A percentile compares a stretch with the other conserved stretches of the same genome.
phyloP scores from a whole-genome alignment of 1,284 basidiomycete species.

The Pulveroboletus ridleyi region DNA sequence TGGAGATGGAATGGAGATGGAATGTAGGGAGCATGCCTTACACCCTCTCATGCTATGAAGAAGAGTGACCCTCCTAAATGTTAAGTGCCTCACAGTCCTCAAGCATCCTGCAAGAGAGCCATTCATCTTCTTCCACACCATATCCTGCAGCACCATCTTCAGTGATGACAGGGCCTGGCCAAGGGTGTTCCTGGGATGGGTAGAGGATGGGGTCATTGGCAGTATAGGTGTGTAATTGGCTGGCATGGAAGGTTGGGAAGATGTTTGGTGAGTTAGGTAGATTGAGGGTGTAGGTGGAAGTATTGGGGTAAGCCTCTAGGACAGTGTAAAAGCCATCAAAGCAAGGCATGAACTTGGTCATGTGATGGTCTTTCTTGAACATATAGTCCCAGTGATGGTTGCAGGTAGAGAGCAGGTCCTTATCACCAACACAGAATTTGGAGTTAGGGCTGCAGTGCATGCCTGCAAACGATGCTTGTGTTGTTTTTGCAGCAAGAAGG shows the following conservation, averaged over 20 bases:
- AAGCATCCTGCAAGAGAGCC: accelerated
- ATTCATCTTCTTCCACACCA: not conserved
- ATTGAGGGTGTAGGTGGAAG: not conserved
- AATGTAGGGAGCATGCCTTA: too few species aligned
- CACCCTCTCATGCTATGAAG: too few species aligned
- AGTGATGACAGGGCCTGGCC: not conserved
- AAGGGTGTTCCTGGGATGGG: not conserved
- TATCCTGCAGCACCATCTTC: not conserved
- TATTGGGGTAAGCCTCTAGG: accelerated
- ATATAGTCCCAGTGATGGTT: not conserved
- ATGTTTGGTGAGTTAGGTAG: not conserved
- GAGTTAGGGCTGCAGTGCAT: too few species aligned
- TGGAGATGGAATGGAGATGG: too few species aligned
- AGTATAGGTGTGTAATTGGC: not conserved
- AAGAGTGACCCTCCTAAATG: too few species aligned
- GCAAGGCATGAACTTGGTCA: not conserved
- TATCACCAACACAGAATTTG: too few species aligned
- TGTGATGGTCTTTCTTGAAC: accelerated
- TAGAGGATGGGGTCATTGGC: not conserved
- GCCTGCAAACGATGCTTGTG: too few species aligned
- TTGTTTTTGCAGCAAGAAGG: too few species aligned
- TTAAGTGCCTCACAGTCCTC: not conserved
- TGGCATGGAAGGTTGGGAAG: not conserved
- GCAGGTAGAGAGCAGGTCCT: too few species aligned
- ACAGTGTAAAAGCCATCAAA: not conserved